phyloP scores from a whole-genome alignment of 1,139 yeast genomes.

The Lodderomyces margitis region DNA sequence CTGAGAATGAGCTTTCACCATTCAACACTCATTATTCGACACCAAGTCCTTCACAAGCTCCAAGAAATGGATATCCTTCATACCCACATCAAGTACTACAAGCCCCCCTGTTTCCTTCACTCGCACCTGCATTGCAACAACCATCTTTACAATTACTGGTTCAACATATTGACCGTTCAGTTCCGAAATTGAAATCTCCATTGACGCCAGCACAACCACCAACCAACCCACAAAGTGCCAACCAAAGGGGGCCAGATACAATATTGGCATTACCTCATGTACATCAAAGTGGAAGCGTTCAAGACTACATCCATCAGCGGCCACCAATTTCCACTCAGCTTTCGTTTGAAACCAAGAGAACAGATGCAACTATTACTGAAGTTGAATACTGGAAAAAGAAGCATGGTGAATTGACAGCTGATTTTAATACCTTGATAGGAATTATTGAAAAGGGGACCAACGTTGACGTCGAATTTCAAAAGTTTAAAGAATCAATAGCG shows the following conservation, averaged over 20 bases:
- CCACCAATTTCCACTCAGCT: slow-evolving; percentile 1
- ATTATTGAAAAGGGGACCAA: background rate
- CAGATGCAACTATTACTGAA: background rate
- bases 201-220: background rate
- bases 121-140: background rate
- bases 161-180: background rate
- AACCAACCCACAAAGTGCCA: background rate
- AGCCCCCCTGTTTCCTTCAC: slow-evolving; percentile 15
- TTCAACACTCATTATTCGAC: background rate
- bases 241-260: background rate
- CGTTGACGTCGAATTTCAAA: background rate
- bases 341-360: background rate
- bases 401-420: background rate
- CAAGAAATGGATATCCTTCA: background rate
- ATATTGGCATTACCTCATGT: background rate
- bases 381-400: background rate
- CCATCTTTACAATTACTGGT: background rate
- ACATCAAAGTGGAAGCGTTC: background rate
- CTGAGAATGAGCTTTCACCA: background rate
- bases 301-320: background rate
- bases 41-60: slow-evolving; percentile 1
- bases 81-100: slow-evolving; percentile 14
- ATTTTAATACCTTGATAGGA: background rate
- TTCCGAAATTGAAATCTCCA: slow-evolving; percentile 1
- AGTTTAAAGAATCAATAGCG: background rate